Conservation (phyloP, 225 moss, liverwort and hornwort genomes). For the Physcomitrellopsis africana region DNA sequence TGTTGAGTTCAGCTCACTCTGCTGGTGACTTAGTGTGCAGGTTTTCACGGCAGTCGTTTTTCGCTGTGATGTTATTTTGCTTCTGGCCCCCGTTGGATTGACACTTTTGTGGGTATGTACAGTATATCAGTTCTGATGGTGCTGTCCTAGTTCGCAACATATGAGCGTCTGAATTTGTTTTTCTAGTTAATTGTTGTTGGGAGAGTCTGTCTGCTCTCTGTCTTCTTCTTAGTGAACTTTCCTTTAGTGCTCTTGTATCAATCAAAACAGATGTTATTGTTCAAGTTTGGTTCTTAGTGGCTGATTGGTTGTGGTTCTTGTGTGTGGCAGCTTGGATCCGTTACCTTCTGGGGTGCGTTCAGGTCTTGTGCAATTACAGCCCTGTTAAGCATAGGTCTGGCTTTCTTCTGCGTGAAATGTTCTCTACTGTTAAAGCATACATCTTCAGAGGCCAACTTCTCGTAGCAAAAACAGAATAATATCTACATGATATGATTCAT, state of each 20-base stretch:
- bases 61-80: conserved; percentile 87
- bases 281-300: conserved; percentile 13
- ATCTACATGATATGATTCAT: conserved; percentile 8
- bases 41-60: conserved; percentile 87
- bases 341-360: conserved; percentile 71
- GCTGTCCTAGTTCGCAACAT: conserved; percentile 15
- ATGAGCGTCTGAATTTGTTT: conserved; percentile 5
- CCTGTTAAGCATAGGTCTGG: conserved; percentile 67
- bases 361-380: conserved; percentile 72
- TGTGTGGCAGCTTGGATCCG: conserved; percentile 69
- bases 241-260: conserved; percentile 9
- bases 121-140: conserved; percentile 2
- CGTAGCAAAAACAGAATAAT: conserved; percentile 9
- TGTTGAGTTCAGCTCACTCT: conserved; percentile 27
- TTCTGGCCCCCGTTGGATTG: conserved; percentile 80
- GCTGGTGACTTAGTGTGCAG: conserved; percentile 44
- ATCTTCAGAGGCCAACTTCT: not conserved
- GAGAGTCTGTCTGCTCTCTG: conserved; percentile 8
- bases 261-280: not conserved
- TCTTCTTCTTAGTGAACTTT: conserved; percentile 21
- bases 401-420: conserved; percentile 21
- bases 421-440: conserved; percentile 18
- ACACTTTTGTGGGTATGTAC: conserved; percentile 73
- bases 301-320: conserved; percentile 29
- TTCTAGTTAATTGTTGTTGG: conserved; percentile 18